Conservation (phyloP, 805 yeast genomes). For the Spencermartinsiella europaea region DNA sequence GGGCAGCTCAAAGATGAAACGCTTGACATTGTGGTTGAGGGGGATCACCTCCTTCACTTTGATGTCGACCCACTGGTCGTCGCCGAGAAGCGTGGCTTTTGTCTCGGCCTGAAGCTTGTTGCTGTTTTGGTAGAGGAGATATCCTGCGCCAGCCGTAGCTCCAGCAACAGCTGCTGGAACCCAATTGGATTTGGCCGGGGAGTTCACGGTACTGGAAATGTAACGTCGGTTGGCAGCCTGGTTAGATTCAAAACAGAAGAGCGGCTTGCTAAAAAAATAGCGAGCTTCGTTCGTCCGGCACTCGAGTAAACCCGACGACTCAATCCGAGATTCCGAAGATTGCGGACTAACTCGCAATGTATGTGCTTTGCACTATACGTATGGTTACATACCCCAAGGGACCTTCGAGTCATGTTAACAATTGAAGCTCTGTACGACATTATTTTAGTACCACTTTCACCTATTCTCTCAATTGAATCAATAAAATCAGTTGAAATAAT, state of each 20-base stretch:
- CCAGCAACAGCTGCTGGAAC: slow-evolving; percentile 38
- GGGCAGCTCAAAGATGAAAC: slow-evolving; percentile 66
- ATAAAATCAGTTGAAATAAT: too few species aligned
- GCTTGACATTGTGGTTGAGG: slow-evolving; percentile 43
- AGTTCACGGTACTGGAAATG: background rate
- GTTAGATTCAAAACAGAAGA: too few species aligned
- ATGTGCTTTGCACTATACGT: too few species aligned
- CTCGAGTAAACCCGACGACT: too few species aligned
- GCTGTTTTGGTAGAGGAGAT: slow-evolving; percentile 32
- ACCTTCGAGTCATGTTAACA: background rate
- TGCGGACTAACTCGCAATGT: too few species aligned
- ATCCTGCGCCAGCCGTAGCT: slow-evolving; percentile 43
- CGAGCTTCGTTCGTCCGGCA: too few species aligned
- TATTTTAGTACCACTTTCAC: too few species aligned
- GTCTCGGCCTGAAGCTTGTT: slow-evolving; percentile 23
- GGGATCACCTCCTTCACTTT: slow-evolving; percentile 22
- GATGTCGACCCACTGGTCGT: slow-evolving; percentile 28
- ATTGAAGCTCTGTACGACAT: background rate
- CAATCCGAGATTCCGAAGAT: too few species aligned
- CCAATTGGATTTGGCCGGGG: slow-evolving; percentile 14
- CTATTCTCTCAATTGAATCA: too few species aligned
- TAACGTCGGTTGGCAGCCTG: background rate
- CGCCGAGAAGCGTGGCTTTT: slow-evolving; percentile 22
- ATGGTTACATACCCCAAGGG: too few species aligned
- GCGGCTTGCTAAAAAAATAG: too few species aligned